Percentiles rank a stretch among this genome's conserved stretches.
Conservation (phyloP, 257 asterid genomes). For the Solanum ahanhuiri region DNA sequence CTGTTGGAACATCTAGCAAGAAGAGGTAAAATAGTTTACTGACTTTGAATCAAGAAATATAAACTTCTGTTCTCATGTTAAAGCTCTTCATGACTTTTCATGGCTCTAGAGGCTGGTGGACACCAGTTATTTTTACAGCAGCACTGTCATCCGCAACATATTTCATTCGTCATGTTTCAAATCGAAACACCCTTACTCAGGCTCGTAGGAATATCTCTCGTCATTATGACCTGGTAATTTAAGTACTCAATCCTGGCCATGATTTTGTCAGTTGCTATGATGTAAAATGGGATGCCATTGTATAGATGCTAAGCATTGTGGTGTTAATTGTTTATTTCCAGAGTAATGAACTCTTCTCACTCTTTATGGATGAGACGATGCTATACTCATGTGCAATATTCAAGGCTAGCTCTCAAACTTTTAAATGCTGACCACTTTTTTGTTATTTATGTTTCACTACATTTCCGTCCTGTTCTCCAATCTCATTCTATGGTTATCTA, state of each 20-base stretch:
- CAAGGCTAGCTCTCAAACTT: constrained; percentile 35
- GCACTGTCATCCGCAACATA: constrained; percentile 60
- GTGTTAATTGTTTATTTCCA: constrained; percentile 13
- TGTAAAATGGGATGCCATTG: not conserved
- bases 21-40: constrained; percentile 33
- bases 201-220: constrained; percentile 74
- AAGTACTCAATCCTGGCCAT: not conserved
- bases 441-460: not conserved
- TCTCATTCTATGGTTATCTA: no score
- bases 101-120: constrained; percentile 77
- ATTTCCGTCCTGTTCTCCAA: not conserved
- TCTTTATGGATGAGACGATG: constrained; percentile 74
- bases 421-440: not conserved
- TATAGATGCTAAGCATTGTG: no score
- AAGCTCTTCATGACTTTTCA: not conserved
- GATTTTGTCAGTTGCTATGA: no score
- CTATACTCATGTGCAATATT: constrained; percentile 69
- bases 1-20: constrained; percentile 25
- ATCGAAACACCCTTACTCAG: constrained; percentile 61
- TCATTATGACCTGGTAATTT: constrained; percentile 67
- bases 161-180: constrained; percentile 47
- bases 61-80: not conserved
- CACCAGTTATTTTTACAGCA: constrained; percentile 51
- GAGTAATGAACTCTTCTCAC: constrained; percentile 74
- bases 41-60: not conserved